These are phyloP conservation scores for Calocera cornea DNA, from an alignment of 768 basidiomycete species.

Conservation along the genomic window DNA sequence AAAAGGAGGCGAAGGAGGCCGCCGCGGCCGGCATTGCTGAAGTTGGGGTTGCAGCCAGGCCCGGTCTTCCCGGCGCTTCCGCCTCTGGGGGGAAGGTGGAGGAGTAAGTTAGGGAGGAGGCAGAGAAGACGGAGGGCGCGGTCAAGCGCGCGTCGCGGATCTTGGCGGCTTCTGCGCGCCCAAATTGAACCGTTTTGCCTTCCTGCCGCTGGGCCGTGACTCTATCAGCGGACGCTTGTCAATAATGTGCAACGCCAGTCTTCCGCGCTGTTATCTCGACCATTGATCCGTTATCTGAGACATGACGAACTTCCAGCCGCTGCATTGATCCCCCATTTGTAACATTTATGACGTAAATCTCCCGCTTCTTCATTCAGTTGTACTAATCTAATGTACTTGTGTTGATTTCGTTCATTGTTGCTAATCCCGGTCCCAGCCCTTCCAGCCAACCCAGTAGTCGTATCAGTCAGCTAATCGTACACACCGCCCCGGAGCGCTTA, in stretches of 20 bases:
- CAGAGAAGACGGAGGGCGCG: not conserved
- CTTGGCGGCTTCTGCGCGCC: not conserved
- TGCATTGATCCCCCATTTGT: not conserved
- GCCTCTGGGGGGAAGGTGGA: conserved; percentile 26
- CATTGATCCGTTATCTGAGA: not conserved
- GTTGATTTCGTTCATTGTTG: not conserved
- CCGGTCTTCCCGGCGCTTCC: not conserved
- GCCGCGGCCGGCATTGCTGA: conserved; percentile 20
- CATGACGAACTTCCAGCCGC: not conserved
- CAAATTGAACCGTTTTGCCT: not conserved
- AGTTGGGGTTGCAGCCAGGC: not conserved
- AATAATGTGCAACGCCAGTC: no score
- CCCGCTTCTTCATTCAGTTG: not conserved
- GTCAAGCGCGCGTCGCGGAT: not conserved
- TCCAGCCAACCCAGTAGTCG: not conserved
- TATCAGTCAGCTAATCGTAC: not conserved
- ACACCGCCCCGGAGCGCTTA: not conserved
- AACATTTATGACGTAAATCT: not conserved
- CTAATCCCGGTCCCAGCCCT: not conserved
- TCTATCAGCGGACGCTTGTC: not conserved
- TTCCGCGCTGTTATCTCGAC: not conserved
- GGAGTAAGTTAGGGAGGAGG: conserved; percentile 49
- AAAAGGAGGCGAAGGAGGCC: conserved; percentile 59
- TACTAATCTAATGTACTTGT: not conserved
- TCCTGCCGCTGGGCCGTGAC: not conserved